Base-by-base conservation (phyloP, 768 basidiomycete genomes). In the Lentinula sp. region DNA sequence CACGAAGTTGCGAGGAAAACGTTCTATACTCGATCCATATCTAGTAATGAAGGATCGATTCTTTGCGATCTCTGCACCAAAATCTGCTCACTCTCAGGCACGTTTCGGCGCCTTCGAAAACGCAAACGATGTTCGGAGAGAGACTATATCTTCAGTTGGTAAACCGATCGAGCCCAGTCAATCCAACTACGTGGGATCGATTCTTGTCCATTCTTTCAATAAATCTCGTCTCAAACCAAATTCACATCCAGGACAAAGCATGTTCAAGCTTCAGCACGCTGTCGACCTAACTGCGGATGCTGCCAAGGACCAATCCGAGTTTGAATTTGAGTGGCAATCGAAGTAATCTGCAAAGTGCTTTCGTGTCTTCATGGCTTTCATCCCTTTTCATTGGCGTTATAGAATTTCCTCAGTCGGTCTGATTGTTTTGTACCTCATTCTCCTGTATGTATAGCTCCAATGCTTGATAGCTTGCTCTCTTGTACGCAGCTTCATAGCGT, bases 1-100 rank as follows among this genome's bases (percentile, higher is more conserved):
- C 52, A 18, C 21, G 8, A 81, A 81, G 69, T 71, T 82, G 50
- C 75, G 81, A 51, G 80, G 81, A 42, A 80, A 79, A 63, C 79
- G 81, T 59, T 80, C 78, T 31, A 78, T 77, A 64, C 72, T 82
- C 52, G 80, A 53, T 39, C 28, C 31, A 7, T 53, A 53, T 53
- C 8, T 28, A 9, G 46, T 28, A 7, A 23, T n/a, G 16, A 48
- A 48, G 46, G 18, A 48, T 23, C 46, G 46, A 23, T 23, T 48
- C 46, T 11, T 23, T 21, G 21, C 46, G 6, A 21, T 8, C 16
- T 43, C 42, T 39, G 13, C 16, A 43, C 5, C 5, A 3, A 48
- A 4, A 9, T 8, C 13, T 8, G 37, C 37, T 23, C 46, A 18
- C 8, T 48, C 46, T 1, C 16, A 16, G 21, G 16, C 21, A 16